Evolutionary conservation across 805 yeast genomes (phyloP).

Genomic region (Wickerhamiella azymoides): DNA sequence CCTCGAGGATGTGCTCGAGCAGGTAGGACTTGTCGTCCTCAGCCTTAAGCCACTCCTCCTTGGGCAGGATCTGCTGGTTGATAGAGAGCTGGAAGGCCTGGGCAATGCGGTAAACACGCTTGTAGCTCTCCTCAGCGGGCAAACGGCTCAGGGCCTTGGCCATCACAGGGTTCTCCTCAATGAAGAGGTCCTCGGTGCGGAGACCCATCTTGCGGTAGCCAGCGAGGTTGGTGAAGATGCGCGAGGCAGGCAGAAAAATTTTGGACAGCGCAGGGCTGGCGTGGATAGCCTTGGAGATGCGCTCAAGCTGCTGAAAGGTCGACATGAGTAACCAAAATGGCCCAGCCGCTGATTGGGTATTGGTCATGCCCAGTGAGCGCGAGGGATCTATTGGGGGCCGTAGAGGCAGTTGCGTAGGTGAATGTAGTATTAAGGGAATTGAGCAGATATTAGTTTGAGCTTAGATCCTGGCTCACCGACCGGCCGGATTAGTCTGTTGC

Average conservation of each 20-base stretch:
- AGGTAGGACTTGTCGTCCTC: constrained; percentile 55
- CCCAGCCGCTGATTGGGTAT: constrained; percentile 5
- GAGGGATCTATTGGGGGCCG: neutral
- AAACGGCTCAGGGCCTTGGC: constrained; percentile 82
- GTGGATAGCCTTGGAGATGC: constrained; percentile 54
- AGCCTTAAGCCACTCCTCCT: constrained; percentile 58
- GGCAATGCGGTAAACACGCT: constrained; percentile 82
- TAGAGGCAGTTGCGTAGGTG: too few relatives aligned
- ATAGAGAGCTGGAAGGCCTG: constrained; percentile 84
- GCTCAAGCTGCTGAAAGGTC: constrained; percentile 27
- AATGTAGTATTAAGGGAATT: too few relatives aligned
- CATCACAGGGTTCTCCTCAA: constrained; percentile 76
- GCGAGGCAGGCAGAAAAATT: constrained; percentile 67
- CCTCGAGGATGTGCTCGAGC: constrained; percentile 81
- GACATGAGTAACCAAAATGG: constrained; percentile 20
- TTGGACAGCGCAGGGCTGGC: constrained; percentile 67
- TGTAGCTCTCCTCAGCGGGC: constrained; percentile 70
- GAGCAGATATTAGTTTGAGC: too few relatives aligned
- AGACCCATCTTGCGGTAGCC: constrained; percentile 95
- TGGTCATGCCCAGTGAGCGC: neutral
- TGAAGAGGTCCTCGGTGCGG: constrained; percentile 69
- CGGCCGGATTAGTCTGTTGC: too few relatives aligned
- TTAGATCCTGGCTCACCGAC: too few relatives aligned
- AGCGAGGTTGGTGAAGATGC: constrained; percentile 53
- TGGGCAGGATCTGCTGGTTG: constrained; percentile 74